Conservation (phyloP, 1,284 basidiomycete genomes). For the Xerocomus minutiporus region DNA sequence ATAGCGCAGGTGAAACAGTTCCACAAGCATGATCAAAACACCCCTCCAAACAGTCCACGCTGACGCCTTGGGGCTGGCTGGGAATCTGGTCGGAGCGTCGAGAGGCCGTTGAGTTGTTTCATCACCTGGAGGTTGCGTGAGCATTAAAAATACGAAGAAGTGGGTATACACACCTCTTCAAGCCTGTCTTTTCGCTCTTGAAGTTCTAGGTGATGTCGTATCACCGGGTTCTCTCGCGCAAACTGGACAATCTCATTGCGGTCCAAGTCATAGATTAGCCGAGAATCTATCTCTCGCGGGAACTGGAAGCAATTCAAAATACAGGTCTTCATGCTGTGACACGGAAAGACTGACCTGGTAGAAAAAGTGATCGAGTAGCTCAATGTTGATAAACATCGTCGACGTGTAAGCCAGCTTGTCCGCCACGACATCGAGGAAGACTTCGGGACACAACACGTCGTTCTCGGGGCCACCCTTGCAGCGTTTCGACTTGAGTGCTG, state of each 20-base stretch:
- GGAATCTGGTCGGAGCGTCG: constrained; percentile 74
- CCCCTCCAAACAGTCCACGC: constrained; percentile 67
- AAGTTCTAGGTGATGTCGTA: constrained; percentile 87
- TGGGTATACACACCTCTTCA: constrained; percentile 66
- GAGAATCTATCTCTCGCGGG: constrained; percentile 95
- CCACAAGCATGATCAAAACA: constrained; percentile 40
- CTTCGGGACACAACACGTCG: constrained; percentile 91
- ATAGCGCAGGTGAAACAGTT: neutral
- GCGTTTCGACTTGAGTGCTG: constrained; percentile 81
- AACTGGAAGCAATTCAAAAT: constrained; percentile 51
- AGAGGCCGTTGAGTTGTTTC: constrained; percentile 84
- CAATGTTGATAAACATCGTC: constrained; percentile 98
- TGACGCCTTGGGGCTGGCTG: constrained; percentile 64
- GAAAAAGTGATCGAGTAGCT: constrained; percentile 96
- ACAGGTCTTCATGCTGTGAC: neutral
- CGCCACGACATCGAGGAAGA: constrained; percentile 93
- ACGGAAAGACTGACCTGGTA: constrained; percentile 66
- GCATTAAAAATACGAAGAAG: constrained; percentile 1
- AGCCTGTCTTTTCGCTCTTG: constrained; percentile 97
- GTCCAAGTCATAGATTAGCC: constrained; percentile 88
- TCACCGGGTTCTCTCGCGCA: constrained; percentile 88
- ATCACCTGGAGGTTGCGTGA: constrained; percentile 57
- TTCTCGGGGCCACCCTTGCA: constrained; percentile 85
- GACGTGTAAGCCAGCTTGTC: constrained; percentile 96
- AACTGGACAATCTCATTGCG: constrained; percentile 83